A percentile compares a stretch with the other conserved stretches of the same genome.
phyloP scores from a whole-genome alignment of 2,329 filamentous ascomycete species.

The Botrytis fabae region DNA sequence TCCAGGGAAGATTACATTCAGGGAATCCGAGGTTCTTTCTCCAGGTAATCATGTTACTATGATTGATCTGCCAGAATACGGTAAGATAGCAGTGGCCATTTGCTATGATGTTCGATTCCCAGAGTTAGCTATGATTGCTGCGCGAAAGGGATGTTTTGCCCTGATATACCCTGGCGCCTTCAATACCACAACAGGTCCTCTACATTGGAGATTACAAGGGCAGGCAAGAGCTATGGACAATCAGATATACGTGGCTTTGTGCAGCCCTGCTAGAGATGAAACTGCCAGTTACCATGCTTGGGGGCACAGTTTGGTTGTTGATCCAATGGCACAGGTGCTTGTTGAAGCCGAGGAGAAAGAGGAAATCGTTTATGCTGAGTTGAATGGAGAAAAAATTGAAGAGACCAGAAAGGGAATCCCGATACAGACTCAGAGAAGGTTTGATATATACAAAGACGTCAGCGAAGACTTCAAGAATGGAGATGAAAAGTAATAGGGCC shows the following conservation, averaged over 20 bases:
- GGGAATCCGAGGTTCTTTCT: constrained; percentile 83
- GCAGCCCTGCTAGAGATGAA: constrained; percentile 83
- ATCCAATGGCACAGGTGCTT: constrained; percentile 84
- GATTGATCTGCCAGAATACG: constrained; percentile 84
- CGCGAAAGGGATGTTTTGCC: constrained; percentile 80
- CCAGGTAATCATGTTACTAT: constrained; percentile 84
- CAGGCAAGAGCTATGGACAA: constrained; percentile 88
- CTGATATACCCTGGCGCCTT: constrained; percentile 96
- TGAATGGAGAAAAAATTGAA: constrained; percentile 67
- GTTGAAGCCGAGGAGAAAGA: constrained; percentile 77
- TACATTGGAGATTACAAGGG: constrained; percentile 88
- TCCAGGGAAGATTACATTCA: constrained; percentile 88
- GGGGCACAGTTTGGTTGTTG: constrained; percentile 86
- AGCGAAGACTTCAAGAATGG: constrained; percentile 50
- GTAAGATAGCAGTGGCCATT: constrained; percentile 83
- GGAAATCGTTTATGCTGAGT: constrained; percentile 70
- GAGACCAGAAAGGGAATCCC: constrained; percentile 82
- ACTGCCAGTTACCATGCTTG: constrained; percentile 80
- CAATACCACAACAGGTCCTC: constrained; percentile 85
- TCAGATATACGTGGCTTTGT: constrained; percentile 89
- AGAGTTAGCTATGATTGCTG: constrained; percentile 86
- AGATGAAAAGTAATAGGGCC: background rate
- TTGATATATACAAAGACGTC: constrained; percentile 94
- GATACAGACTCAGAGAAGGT: constrained; percentile 78
- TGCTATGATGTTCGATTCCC: constrained; percentile 99